Evolutionary conservation across 164 flowering plant genomes (phyloP), one percentile per base, ranked within the genome.

Genomic region (Tetrastigma voinierianum): DNA sequence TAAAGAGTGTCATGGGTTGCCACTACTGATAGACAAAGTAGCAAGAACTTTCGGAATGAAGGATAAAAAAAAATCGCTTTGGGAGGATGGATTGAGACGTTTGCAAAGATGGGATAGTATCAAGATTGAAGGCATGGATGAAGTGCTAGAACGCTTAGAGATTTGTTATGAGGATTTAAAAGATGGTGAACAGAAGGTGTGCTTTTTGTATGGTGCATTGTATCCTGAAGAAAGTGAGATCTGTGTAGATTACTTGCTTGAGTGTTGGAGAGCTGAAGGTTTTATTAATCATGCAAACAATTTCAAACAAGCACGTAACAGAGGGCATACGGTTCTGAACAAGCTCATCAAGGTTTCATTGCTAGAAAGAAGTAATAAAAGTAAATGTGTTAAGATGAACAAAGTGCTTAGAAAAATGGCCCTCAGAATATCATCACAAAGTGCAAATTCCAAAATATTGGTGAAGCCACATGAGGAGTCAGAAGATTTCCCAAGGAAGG

Each of bases 251-350:
- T 40, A 49, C 20, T 61, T 68, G 65, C 0, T 61, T 17, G 65
- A 68, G 17, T 56, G 60, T 63, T 70, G 66, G 72, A 63, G 1
- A 4, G 72, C 67, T 23, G 46, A 19, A 25, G 72, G 57, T 15
- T 43, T 62, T 9, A 24, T 67, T 13, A 13, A 40, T 10, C 19
- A 9, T 13, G 20, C 17, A 6, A 45, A 10, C 14, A 21, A 49
- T 8, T 44, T n/a, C 10, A 21, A 15, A 51, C n/a, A 2, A 0
- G 43, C 62, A 16, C 40, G 62, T 2, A 43, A n/a, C 0, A 25
- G 32, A 0, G 63, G 55, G 15, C 49, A 57, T 32, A 1, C 11
- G 1, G 59, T 67, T 1, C 15, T 67, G 51, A 7, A 59, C 24
- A 18, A 59, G 4, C 70, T 67, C 2, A 52, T 52, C 9, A 52